phyloP scores from a whole-genome alignment of 2,329 filamentous ascomycete genomes.

The Zymoseptoria tritici region DNA sequence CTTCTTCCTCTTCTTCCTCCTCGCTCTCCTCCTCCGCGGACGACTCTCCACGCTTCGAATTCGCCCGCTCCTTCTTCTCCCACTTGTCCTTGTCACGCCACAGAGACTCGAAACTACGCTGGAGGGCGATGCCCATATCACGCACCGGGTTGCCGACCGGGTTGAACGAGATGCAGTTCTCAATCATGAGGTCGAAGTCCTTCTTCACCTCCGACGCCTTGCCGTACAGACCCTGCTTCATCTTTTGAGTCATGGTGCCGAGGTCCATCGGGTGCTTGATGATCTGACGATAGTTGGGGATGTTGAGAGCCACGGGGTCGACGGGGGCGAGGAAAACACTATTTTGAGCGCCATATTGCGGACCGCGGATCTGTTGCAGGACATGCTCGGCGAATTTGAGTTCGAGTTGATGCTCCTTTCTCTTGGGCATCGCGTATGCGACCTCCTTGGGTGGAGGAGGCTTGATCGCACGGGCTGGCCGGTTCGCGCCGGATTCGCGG shows the following conservation, averaged over 20 bases:
- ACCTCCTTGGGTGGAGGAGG: conserved; percentile 85
- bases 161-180: conserved; percentile 92
- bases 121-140: conserved; percentile 61
- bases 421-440: conserved; percentile 85
- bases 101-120: conserved; percentile 66
- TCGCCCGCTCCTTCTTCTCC: conserved; percentile 66
- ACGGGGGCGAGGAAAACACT: conserved; percentile 75
- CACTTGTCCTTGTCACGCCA: conserved; percentile 76
- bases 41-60: conserved; percentile 57
- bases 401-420: conserved; percentile 81
- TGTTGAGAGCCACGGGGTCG: conserved; percentile 87
- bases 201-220: conserved; percentile 78
- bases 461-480: conserved; percentile 89
- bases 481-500: conserved; percentile 73
- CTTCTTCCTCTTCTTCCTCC: conserved; percentile 55
- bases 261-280: conserved; percentile 98
- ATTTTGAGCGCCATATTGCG: conserved; percentile 61
- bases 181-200: conserved; percentile 74
- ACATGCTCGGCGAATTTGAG: conserved; percentile 83
- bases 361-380: conserved; percentile 67
- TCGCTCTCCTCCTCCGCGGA: conserved; percentile 66
- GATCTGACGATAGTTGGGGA: conserved; percentile 84
- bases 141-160: conserved; percentile 68
- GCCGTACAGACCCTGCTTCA: conserved; percentile 70
- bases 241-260: conserved; percentile 68